Evolutionary conservation across 306 rosid species (phyloP), one percentile per base, ranked within the genome.

Genomic region (Arachis hypogaea): DNA sequence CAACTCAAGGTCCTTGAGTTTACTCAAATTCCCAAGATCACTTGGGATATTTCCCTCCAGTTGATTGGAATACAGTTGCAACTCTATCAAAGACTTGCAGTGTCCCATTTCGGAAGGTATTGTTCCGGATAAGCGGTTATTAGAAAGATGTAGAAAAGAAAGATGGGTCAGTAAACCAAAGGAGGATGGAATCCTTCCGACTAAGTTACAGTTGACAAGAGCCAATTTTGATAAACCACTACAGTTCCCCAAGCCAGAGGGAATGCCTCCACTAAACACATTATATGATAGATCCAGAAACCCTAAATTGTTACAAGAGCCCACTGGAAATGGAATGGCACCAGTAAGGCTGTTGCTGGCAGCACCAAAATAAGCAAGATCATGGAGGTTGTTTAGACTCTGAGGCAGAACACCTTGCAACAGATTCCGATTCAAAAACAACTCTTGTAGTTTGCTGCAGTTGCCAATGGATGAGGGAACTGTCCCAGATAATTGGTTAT

Each of bases 11-110:
- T 82, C 85, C 52, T 54, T 14, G 40, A 93, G 72, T 63, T 80
- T 11, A 61, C 79, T 75, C 69, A 91, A 76, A 78, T 70, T 82
- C 6, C 97, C 98, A 29, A 93, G 40, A 58, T 93, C 96, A 12
- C 68, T 62, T 0, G 97, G 98, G 76, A 93, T 89, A 40, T 76
- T 77, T 54, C 97, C 96, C 78, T 82, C 91, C 0, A 93, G 90
- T 63, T 60, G 83, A 77, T 93, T 93, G n/a, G 69, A 63, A 29
- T 85, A 84, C 82, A 93, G 70, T 0, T 74, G 77, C 18, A 93
- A 72, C 66, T 12, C 11, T 14, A 2, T 77, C 86, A 91, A 77
- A 71, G 94, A 88, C 82, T 72, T 85, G 38, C 96, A 89, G 10
- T 67, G 83, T 3, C 97, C 91, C 2, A 93, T 82, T 74, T 91